Percentiles rank a stretch among this genome's conserved stretches.
Evolutionary conservation across 2,329 filamentous ascomycete genomes (phyloP).

Genomic region (Trichothecium roseum): DNA sequence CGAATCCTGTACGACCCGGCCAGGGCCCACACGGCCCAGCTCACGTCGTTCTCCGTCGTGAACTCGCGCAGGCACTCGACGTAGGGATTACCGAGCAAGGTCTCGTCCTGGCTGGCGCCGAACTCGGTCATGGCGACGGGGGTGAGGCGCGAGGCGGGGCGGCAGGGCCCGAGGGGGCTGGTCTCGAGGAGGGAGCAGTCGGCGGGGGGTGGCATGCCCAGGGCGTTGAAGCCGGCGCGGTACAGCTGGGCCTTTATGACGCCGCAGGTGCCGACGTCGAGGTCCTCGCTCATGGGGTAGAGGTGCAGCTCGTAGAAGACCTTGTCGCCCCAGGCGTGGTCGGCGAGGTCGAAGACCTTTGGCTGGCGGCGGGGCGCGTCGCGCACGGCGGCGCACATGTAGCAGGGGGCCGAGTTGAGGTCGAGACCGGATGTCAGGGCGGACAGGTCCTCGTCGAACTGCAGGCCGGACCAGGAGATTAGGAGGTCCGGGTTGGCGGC

Average conservation of each 20-base stretch:
- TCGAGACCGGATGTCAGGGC: conserved; percentile 8
- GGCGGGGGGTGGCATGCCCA: conserved; percentile 27
- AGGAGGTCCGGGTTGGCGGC: conserved; percentile 37
- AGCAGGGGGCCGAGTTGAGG: conserved; percentile 8
- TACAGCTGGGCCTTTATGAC: conserved; percentile 38
- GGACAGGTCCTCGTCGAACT: conserved; percentile 29
- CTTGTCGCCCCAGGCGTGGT: conserved; percentile 35
- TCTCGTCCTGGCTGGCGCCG: conserved; percentile 21
- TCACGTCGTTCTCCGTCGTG: conserved; percentile 30
- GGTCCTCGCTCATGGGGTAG: conserved; percentile 28
- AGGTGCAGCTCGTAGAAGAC: conserved; percentile 35
- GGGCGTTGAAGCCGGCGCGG: conserved; percentile 37
- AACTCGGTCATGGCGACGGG: conserved; percentile 38
- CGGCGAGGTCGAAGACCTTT: conserved; percentile 31
- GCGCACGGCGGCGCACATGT: conserved; percentile 9
- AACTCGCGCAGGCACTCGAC: conserved; percentile 34
- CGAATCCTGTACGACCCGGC: conserved; percentile 36
- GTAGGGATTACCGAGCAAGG: conserved; percentile 28
- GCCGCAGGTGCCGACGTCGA: conserved; percentile 33
- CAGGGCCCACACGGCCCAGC: conserved; percentile 39
- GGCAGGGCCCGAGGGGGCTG: conserved; percentile 15
- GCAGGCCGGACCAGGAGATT: conserved; percentile 45
- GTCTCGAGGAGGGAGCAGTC: conserved; percentile 26
- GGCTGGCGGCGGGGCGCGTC: conserved; percentile 15
- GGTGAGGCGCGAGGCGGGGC: conserved; percentile 26